These are phyloP conservation scores for Pyrus communis DNA, from an alignment of 306 rosid genomes.

Conservation along the genomic window DNA sequence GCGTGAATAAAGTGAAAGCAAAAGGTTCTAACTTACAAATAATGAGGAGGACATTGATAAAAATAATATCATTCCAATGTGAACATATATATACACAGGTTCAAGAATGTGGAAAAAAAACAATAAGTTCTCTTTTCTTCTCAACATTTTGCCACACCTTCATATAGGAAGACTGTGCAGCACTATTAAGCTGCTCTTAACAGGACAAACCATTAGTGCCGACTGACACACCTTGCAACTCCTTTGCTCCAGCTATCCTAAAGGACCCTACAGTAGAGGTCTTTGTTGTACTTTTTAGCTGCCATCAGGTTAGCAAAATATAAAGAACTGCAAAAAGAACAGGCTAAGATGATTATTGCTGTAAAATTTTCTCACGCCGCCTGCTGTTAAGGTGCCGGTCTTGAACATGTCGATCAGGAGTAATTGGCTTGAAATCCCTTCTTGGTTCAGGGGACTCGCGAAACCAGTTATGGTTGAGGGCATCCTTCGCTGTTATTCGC, in stretches of 20 bases:
- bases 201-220: neutral
- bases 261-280: neutral
- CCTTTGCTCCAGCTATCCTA: neutral
- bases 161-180: constrained; percentile 6
- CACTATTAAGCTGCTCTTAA: constrained; percentile 12
- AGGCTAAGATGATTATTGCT: constrained; percentile 10
- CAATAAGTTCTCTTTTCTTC: neutral
- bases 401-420: constrained; percentile 38
- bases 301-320: neutral
- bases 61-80: neutral
- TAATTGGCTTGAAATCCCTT: constrained; percentile 42
- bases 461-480: constrained; percentile 88
- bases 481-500: constrained; percentile 79
- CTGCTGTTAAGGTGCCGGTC: constrained; percentile 39
- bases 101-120: neutral
- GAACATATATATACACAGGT: neutral
- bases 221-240: neutral
- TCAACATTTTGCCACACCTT: constrained; percentile 20
- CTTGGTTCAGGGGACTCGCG: constrained; percentile 65
- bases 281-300: constrained; percentile 1
- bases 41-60: neutral
- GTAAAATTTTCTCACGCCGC: constrained; percentile 18
- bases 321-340: neutral
- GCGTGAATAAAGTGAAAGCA: constrained; percentile 13
- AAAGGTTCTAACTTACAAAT: neutral